Percentiles rank a stretch among this genome's conserved stretches.
These are phyloP conservation scores for Pythium rhizo-oryzae DNA, from an alignment of 352 stramenopile species.

Conservation along the genomic window DNA sequence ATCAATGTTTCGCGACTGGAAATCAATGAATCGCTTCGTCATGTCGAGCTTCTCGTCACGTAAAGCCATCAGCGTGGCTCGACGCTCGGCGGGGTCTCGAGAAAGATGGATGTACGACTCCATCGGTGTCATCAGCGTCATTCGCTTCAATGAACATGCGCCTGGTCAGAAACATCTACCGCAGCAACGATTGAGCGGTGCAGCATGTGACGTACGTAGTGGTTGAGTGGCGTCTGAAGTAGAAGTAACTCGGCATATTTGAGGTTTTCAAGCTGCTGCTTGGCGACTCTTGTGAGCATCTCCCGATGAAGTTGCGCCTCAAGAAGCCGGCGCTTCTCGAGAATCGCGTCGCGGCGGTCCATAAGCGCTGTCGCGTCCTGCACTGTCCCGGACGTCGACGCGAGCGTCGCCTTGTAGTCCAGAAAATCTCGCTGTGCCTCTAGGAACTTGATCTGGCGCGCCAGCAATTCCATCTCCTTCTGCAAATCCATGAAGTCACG, in stretches of 20 bases:
- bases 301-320: constrained; percentile 31
- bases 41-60: constrained; percentile 54
- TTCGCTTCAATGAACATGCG: constrained; percentile 33
- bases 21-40: constrained; percentile 45
- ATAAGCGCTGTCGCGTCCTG: constrained; percentile 13
- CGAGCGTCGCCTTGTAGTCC: constrained; percentile 43
- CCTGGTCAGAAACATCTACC: neutral
- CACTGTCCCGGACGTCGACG: neutral
- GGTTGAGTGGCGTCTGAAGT: constrained; percentile 45
- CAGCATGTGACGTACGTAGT: constrained; percentile 42
- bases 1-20: constrained; percentile 53
- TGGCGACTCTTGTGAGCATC: constrained; percentile 38
- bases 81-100: constrained; percentile 40
- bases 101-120: constrained; percentile 61
- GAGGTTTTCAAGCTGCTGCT: constrained; percentile 48
- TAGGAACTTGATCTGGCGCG: constrained; percentile 53
- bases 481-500: constrained; percentile 6
- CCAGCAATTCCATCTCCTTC: constrained; percentile 42
- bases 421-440: constrained; percentile 62
- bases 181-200: neutral
- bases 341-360: constrained; percentile 17
- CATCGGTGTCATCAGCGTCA: constrained; percentile 72
- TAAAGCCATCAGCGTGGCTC: constrained; percentile 45
- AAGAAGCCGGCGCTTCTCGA: constrained; percentile 37
- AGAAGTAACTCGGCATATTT: constrained; percentile 44